Evolutionary conservation across 2,329 filamentous ascomycete species (phyloP), one percentile per base, ranked within the genome.

Genomic region (Neurospora crassa): DNA sequence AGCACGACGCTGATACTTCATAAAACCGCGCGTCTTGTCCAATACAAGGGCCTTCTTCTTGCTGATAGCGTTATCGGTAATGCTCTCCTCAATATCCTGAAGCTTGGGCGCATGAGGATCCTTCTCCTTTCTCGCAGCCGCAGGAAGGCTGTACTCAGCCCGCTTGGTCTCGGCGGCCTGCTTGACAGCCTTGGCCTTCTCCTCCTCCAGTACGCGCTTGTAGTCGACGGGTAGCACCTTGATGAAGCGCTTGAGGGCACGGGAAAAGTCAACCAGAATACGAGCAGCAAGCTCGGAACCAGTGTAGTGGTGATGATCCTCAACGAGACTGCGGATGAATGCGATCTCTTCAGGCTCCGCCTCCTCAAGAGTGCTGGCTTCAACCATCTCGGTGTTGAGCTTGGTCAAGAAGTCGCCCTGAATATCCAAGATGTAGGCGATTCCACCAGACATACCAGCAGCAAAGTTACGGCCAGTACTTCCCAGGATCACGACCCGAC

Each of bases 1-100:
- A 24, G 91, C 89, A 71, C 94, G 92, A 70, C 95, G 92, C 80
- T 92, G 89, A 84, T 97, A 98, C 83, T 97, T 96, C 93, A 97
- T 97, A 86, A 98, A 98, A 40, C 95, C 95, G 77, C 90, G 90
- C 1, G 95, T 98, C 88, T 98, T 98, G 85, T 98, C 94, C n/a
- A 98, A 88, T 7, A 97, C 93, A 24, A 97, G 86, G 6, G 94
- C 92, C 81, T 95, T 94, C 85, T 91, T 91, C 86, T 97, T 97
- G 84, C 97, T 94, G 1, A 90, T 90, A 76, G 92, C 92, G 47
- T 88, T 88, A 81, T 97, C 94, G 16, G 90, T 90, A 69, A 98
- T 86, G 73, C 92, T 95, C 83, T 97, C 95, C 79, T 98, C 95
- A 71, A 98, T 95, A 78, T 98, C 94, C 79, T 86, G 86, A 67